phyloP scores from a whole-genome alignment of 169 alveolate genomes.

The Eimeria sp. region DNA sequence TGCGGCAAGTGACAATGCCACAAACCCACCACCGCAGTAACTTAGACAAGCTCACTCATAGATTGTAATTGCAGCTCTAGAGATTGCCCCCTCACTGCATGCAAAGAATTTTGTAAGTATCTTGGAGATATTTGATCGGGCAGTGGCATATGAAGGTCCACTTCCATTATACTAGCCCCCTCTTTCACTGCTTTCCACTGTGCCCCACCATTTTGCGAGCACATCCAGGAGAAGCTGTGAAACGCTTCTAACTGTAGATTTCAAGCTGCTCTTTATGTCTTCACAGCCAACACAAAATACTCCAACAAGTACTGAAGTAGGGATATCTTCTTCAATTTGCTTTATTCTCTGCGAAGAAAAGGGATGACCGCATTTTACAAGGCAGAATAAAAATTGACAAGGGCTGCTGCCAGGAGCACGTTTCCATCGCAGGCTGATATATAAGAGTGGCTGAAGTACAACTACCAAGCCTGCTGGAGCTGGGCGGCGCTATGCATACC shows the following conservation, averaged over 20 bases:
- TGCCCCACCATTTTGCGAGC: constrained; percentile 68
- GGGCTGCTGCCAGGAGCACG: not conserved
- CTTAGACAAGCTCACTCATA: not conserved
- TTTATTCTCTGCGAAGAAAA: constrained; percentile 85
- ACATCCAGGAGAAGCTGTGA: constrained; percentile 76
- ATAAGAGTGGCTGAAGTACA: not conserved
- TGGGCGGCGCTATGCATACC: not conserved
- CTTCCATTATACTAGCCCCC: no score
- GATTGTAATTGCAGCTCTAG: not conserved
- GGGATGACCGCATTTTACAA: not conserved
- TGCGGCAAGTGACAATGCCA: not conserved
- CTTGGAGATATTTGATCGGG: not conserved
- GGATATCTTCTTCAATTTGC: constrained; percentile 90
- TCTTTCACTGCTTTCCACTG: not conserved
- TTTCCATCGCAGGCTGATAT: not conserved
- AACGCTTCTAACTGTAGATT: constrained; percentile 82
- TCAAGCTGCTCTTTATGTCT: constrained; percentile 91
- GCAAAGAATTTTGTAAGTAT: not conserved
- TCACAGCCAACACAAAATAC: constrained; percentile 93
- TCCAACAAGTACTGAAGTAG: constrained; percentile 91
- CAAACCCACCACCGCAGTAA: not conserved
- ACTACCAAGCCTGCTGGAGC: not conserved
- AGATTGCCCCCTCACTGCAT: not conserved
- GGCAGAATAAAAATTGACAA: not conserved
- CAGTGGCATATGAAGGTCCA: not conserved